Base-by-base conservation (phyloP, 2,329 filamentous ascomycete genomes). In the Hypoxylon sp. region DNA sequence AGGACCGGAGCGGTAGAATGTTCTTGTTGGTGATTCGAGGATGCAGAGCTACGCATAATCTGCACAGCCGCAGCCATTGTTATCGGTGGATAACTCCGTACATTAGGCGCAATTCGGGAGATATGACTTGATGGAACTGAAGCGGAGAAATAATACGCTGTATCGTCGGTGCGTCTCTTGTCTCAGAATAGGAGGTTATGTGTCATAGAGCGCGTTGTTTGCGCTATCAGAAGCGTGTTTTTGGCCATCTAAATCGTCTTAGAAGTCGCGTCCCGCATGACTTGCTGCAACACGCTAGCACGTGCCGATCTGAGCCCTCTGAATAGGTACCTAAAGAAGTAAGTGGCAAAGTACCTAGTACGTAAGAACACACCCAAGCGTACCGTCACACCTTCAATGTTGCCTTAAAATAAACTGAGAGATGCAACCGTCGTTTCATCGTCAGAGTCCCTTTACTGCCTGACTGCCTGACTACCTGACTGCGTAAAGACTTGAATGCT, bases 1-100 rank as follows among this genome's bases (percentile, higher is more conserved):
- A 91, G 83, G 39, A 97, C 93, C 0, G 87, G 84, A 1, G 94
- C 93, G 21, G 70, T 74, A 48, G 61, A 56, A 12, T 67, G 45
- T 9, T 69, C 47, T 30, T 67, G 67, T 8, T 58, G 62, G 3
- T 65, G 53, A 45, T 62, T 59, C 32, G 67, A 67, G n/a, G 68
- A 68, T 11, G 62, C 54, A 21, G 73, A 71, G 56, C 69, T 72
- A 61, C 70, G 70, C 58, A 70, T 65, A 32, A 54, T 58, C 48
- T 70, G 71, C 52, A 70, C 54, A n/a, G 69, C 58, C 19, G 71
- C 34, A 43, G 64, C 64, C 73, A 75, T 75, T 37, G 43, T 52
- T 11, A 51, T 25, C 9, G 12, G 51, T 19, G 41, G 9, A 46
- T 16, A n/a, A 3, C 9, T 11, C 30, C 16, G 16, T 9, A 43